Evolutionary conservation across 2,329 filamentous ascomycete genomes (phyloP), one percentile per base, ranked within the genome.

Genomic region (Xylariaceae sp.): DNA sequence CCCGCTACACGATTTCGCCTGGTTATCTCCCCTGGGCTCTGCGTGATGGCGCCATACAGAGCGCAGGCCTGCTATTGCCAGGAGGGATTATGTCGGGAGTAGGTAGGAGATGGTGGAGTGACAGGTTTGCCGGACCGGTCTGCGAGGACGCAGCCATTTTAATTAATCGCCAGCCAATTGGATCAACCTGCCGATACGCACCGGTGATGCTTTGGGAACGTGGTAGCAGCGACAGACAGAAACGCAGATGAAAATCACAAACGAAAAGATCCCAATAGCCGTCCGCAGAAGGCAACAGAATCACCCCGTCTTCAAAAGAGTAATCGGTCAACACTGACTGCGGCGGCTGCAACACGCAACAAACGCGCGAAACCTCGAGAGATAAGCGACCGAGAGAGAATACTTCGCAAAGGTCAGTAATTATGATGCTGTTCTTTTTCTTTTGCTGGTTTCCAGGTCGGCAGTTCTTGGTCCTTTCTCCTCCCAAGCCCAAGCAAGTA

Each of bases 151-250:
- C 61, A 58, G 57, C 56, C 60, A 56, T 67, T 66, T 67, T 66
- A 69, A 69, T 66, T 67, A 69, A 58, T 61, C 51, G 50, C 10
- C 62, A 66, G 62, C 69, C 68, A 69, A 70, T 71, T 69, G 67
- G 63, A 66, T 66, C 60, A 59, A 64, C 64, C 62, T 58, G 60
- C 58, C 59, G 53, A 18, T 56, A 64, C 64, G 66, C 66, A 68
- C 62, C 60, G 56, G 61, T 58, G 57, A 58, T 67, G 63, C 62
- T 68, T 60, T 53, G 53, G 55, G 59, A 56, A 64, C 57, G 58
- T 65, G 61, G 66, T 61, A 64, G 55, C 62, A 57, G 30, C 64
- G 63, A 64, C 23, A 64, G 62, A 64, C 53, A 61, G 17, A 60
- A 59, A 58, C 60, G 39, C 18, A 45, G 37, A 64, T 34, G 57